Base-by-base conservation (phyloP, 192 early-diverging fungal species). In the Entomortierella parvispora region DNA sequence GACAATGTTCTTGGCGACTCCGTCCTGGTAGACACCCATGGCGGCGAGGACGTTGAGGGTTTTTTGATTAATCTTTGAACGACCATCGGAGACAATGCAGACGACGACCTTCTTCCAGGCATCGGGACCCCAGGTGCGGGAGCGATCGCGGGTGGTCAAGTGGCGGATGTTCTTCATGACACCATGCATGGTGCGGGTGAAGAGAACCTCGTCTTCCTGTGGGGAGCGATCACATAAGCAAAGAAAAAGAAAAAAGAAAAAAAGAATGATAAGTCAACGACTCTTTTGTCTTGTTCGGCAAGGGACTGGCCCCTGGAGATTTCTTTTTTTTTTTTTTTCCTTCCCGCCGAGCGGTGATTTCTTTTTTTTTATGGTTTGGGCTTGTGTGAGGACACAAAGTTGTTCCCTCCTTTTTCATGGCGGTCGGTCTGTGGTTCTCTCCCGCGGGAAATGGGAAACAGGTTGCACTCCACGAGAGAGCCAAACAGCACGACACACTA, bases 141-240 rank as follows among this genome's bases (percentile, higher is more conserved):
- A 93, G 57, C 91, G 85, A 45, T 86, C 89, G 56, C 91, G 90
- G 61, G 88, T 90, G 80, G 91, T 94, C 69, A 98, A 77, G 78
- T 98, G 91, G 26, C 86, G 82, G 85, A 98, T 94, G 86, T 98
- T 98, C 80, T 93, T 94, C 83, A 91, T 90, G 34, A 96, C 88
- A 28, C 91, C 90, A 46, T 88, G 79, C 84, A 96, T 94, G 18
- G 96, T 93, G 81, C 95, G 91, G 52, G 88, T 91, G 81, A 98
- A 96, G 49, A 97, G 83, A 28, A 91, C 76, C 72, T 96, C 93
- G 80, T 96, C 95, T 86, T 98, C 95, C 83, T 90, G 85, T 64
- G 58, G 34, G 20, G n/a, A n/a, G n/a, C n/a, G n/a, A 42, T 46
- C 22, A 56, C 10, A 65, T 23, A 37, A 31, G 45, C 26, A 59